Conservation (phyloP, 1,139 yeast genomes). For the Hyphopichia buzzinii region DNA sequence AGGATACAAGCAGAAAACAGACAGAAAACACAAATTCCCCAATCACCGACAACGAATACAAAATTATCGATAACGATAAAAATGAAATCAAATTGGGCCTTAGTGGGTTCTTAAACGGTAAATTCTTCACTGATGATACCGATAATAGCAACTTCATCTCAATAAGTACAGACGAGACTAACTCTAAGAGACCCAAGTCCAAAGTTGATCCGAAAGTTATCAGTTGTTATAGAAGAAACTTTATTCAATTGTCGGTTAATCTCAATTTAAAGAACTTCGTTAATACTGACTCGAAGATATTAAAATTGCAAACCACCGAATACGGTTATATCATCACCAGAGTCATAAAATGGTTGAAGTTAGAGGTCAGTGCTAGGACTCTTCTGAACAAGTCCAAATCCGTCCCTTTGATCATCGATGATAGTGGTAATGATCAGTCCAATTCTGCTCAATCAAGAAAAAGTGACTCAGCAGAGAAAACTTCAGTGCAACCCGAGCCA, state of each 20-base stretch:
- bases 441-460: conserved; percentile 16
- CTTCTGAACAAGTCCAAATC: conserved; percentile 25
- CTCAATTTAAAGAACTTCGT: conserved; percentile 33
- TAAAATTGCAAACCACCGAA: conserved; percentile 34
- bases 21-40: neutral
- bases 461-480: conserved; percentile 13
- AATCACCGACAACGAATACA: conserved; percentile 17
- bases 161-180: conserved; percentile 3
- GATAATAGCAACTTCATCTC: conserved; percentile 38
- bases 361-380: conserved; percentile 39
- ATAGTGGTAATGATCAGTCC: conserved; percentile 4
- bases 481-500: conserved; percentile 7
- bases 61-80: conserved; percentile 31
- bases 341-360: conserved; percentile 39
- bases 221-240: conserved; percentile 47
- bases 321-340: conserved; percentile 36
- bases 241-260: conserved; percentile 37
- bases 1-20: conserved; percentile 11
- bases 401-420: conserved; percentile 34
- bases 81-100: conserved; percentile 24
- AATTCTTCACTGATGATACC: conserved; percentile 42
- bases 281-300: conserved; percentile 22
- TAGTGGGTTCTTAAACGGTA: conserved; percentile 42
- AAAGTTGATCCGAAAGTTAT: conserved; percentile 36
- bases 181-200: conserved; percentile 7